These are phyloP conservation scores for Bidens hawaiensis DNA, from an alignment of 140 eudicot genomes.

Conservation along the genomic window DNA sequence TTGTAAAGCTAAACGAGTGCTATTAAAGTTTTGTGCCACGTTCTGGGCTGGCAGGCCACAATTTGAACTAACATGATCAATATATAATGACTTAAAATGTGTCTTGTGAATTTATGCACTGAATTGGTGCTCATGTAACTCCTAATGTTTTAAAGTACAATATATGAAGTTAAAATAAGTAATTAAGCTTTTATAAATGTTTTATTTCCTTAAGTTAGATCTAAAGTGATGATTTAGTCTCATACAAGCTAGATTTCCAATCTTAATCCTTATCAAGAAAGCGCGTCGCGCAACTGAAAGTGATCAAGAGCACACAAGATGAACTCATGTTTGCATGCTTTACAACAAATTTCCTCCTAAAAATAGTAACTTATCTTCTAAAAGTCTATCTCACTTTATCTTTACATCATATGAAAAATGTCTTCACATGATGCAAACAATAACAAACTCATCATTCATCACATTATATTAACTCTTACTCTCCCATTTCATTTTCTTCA, in stretches of 20 bases:
- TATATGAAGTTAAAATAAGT: background rate
- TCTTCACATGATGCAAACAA: slow-evolving; percentile 20
- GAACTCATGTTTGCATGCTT: slow-evolving; percentile 27
- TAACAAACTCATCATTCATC: slow-evolving; percentile 24
- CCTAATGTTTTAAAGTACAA: background rate
- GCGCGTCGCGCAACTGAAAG: slow-evolving; percentile 29
- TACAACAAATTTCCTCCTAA: slow-evolving; percentile 30
- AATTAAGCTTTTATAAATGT: background rate
- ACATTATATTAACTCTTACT: slow-evolving; percentile 19
- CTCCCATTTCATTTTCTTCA: background rate
- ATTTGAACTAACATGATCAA: background rate
- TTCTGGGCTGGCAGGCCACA: background rate
- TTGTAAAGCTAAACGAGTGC: background rate
- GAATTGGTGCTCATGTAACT: too few species aligned
- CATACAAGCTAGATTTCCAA: background rate
- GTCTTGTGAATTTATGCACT: slow-evolving; percentile 1
- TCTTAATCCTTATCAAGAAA: slow-evolving; percentile 26
- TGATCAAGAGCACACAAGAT: slow-evolving; percentile 29
- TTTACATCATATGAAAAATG: slow-evolving; percentile 19
- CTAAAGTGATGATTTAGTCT: slow-evolving; percentile 1
- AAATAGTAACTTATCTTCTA: slow-evolving; percentile 31
- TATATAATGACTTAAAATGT: background rate
- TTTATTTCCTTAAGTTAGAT: slow-evolving; percentile 1
- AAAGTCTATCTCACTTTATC: slow-evolving; percentile 24
- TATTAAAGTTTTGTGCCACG: background rate